Evolutionary conservation across 768 basidiomycete genomes (phyloP).

Genomic region (Grammothele lineata): DNA sequence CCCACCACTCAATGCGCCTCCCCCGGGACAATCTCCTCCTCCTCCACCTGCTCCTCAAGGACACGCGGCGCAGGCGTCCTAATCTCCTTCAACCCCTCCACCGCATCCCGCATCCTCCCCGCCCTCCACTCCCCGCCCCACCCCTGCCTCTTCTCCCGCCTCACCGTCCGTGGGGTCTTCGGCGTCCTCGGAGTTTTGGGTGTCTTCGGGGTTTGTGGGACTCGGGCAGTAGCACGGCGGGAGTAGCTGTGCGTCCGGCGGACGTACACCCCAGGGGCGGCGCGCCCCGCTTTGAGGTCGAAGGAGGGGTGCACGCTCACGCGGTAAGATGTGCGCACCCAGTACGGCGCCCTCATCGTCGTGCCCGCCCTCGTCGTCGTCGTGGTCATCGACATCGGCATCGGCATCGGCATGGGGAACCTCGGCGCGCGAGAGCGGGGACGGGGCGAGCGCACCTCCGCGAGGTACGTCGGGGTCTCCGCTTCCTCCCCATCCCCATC

Average conservation of each 20-base stretch:
- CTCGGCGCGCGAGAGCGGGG: too few species aligned
- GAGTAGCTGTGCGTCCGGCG: background rate
- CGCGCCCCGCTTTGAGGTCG: too few species aligned
- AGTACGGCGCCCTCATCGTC: slow-evolving; percentile 26
- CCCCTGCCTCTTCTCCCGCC: slow-evolving; percentile 23
- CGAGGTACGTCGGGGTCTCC: slow-evolving; percentile 11
- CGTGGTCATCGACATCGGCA: slow-evolving; percentile 7
- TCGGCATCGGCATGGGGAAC: slow-evolving; percentile 8
- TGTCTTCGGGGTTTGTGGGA: too few species aligned
- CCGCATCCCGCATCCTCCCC: slow-evolving; percentile 17
- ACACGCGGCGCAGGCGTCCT: slow-evolving; percentile 1
- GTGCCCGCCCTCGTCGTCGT: too few species aligned
- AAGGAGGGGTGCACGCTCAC: slow-evolving; percentile 3
- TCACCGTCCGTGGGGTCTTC: slow-evolving; percentile 20
- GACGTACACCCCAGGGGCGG: too few species aligned
- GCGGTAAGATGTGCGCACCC: slow-evolving; percentile 21
- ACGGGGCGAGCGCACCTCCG: background rate
- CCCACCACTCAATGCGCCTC: too few species aligned
- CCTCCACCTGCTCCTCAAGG: too few species aligned
- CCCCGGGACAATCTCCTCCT: too few species aligned
- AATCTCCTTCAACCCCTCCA: slow-evolving; percentile 19
- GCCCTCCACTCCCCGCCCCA: slow-evolving; percentile 24
- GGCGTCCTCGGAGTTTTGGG: slow-evolving; percentile 22
- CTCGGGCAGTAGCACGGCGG: background rate
- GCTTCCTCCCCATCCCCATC: too few species aligned